Conservation (phyloP, 768 basidiomycete species). For the Lanmaoa pseudosensibilis region DNA sequence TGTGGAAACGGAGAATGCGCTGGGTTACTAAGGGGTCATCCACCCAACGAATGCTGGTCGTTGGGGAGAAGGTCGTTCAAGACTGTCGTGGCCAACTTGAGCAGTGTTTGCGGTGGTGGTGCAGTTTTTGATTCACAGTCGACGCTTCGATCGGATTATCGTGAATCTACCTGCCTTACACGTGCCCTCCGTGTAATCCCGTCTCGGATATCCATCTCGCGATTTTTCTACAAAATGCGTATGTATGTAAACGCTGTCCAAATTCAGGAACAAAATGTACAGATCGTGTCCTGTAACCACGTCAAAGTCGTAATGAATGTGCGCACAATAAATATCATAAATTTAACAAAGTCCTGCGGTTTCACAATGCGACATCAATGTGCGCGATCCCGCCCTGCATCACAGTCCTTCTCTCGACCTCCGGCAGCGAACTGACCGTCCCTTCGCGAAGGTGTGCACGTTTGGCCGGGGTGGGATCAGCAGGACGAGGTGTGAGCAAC, state of each 20-base stretch:
- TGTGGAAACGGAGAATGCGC: too few species aligned
- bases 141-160: constrained; percentile 25
- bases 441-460: constrained; percentile 26
- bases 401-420: constrained; percentile 24
- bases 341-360: background rate
- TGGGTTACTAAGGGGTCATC: background rate
- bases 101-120: background rate
- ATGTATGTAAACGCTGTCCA: background rate
- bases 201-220: too few species aligned
- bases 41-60: background rate
- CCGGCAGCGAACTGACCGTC: constrained; percentile 17
- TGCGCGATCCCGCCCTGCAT: constrained; percentile 24
- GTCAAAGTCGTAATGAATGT: background rate
- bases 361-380: constrained; percentile 28
- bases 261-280: background rate
- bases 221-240: background rate
- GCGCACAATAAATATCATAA: constrained; percentile 21
- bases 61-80: too few species aligned
- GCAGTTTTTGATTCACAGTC: constrained; percentile 17
- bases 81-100: background rate
- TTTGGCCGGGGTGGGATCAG: background rate
- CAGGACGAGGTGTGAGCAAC: background rate
- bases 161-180: constrained; percentile 14
- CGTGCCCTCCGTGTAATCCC: constrained; percentile 14
- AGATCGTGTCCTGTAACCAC: background rate